Evolutionary conservation across 1,284 basidiomycete genomes (phyloP), one percentile per base, ranked within the genome.

Genomic region (Fistulina hepatica): DNA sequence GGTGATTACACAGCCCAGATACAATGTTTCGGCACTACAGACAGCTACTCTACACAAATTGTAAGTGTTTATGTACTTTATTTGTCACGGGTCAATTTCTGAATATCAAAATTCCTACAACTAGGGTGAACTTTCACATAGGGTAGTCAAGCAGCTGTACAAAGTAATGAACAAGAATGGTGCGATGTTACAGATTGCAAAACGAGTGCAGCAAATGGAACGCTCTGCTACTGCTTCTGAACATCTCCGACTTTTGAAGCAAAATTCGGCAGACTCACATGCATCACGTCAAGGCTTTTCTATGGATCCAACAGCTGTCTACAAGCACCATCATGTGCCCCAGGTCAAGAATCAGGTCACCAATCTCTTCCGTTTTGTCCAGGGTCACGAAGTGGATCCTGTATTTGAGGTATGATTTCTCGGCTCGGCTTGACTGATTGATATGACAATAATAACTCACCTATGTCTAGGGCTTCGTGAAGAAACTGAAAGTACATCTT

Each of bases 101-200:
- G 3, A n/a, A n/a, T n/a, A n/a, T n/a, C n/a, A n/a, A n/a, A n/a
- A n/a, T n/a, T n/a, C n/a, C 20, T 32, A 15, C 24, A n/a, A 21
- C 11, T 28, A 61, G 59, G 53, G 55, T 6, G 55, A 61, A 49
- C 53, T 56, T 20, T 53, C 52, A 1, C 57, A 61, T 41, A 38
- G 48, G 13, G 20, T 43, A 0, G 48, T 59, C 20, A 61, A 61
- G 39, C 42, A 36, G 4, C 43, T 54, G 4, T 60, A 60, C 21
- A 24, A 34, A 2, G 23, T 47, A 5, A 54, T 48, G 2, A 59
- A 53, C 46, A 58, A 58, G 43, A 45, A 45, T 3, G 39, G 54
- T 27, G 46, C 47, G 3, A 12, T 41, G 0, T 23, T 39, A 13
- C 52, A 57, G 38, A 53, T 61, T 37, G 46, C 52, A 3, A 45